Evolutionary conservation across 2,329 filamentous ascomycete genomes (phyloP), one percentile per base, ranked within the genome.

Genomic region (Blastomyces gilchristii): DNA sequence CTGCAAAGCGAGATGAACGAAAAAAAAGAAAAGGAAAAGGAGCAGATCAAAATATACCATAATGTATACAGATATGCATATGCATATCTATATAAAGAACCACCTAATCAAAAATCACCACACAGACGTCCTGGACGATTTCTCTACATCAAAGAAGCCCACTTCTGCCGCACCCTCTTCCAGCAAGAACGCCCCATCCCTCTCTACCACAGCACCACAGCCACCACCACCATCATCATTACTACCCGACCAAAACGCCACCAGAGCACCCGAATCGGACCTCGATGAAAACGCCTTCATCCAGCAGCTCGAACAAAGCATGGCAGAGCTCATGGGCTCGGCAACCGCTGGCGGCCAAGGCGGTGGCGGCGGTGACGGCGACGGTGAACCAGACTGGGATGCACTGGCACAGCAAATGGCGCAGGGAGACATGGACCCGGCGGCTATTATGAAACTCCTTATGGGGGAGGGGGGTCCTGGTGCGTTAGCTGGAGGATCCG

Each of bases 91-190:
- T 28, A 43, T 43, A 41, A 59, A 22, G 53, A 63, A 31, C 14
- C 65, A 16, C 41, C 45, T 54, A 53, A 41, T 31, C 5, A 18
- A 31, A 18, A 16, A 45, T 18, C 43, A 45, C n/a, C 37, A 49
- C 18, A 53, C 68, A 93, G 93, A 97, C 69, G 88, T 97, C 76
- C 86, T 99, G 34, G 91, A 97, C 72, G 89, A 97, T 67, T 99
- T 99, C 77, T 87, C 87, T 52, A 78, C 87, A 83, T 68, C 71
- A 76, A 69, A 82, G 80, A 73, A 71, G 74, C 69, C 71, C 74
- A 76, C 69, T 69, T 58, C 68, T 45, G 64, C 67, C 22, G 64
- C 64, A 43, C 65, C 69, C 12, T 52, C 63, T 65, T 69, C 69
- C 53, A 66, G 67, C 61, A 65, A 71, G 66, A 69, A 74, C 7